These are phyloP conservation scores for Lolium rigidum DNA, from an alignment of 176 grass and related monocot genomes.

Conservation along the genomic window DNA sequence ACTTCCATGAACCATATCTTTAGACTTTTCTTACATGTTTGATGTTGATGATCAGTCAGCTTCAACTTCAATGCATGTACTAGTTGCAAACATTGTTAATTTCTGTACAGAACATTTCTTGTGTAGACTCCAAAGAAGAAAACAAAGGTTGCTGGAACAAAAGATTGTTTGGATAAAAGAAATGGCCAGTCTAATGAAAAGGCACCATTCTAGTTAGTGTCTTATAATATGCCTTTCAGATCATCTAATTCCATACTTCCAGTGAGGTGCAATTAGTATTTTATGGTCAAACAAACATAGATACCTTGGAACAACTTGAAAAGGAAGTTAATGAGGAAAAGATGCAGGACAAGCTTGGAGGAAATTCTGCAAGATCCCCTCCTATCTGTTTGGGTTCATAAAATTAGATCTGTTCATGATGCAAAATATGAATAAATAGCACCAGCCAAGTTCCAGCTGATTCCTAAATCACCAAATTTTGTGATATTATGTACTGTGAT, in stretches of 20 bases:
- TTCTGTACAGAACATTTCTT: background rate
- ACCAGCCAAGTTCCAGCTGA: constrained; percentile 3
- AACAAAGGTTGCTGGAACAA: constrained; percentile 41
- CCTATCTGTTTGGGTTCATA: background rate
- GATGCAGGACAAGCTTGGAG: constrained; percentile 50
- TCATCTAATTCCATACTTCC: constrained; percentile 5
- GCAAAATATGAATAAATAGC: constrained; percentile 20
- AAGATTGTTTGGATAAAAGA: constrained; percentile 31
- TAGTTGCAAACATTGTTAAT: constrained; percentile 3
- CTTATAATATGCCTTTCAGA: constrained; percentile 22
- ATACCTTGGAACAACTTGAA: constrained; percentile 34
- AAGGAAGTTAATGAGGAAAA: constrained; percentile 51
- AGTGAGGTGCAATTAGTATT: background rate
- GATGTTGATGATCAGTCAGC: background rate
- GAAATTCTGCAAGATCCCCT: constrained; percentile 46
- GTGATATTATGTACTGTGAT: background rate
- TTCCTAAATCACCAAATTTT: constrained; percentile 33
- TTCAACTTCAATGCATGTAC: constrained; percentile 13
- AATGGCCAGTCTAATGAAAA: constrained; percentile 18
- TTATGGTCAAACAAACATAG: constrained; percentile 38
- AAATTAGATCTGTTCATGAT: background rate
- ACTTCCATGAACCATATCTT: background rate
- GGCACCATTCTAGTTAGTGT: too few species aligned
- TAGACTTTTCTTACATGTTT: background rate
- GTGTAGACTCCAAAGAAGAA: constrained; percentile 51